phyloP scores from a whole-genome alignment of 1,139 yeast genomes.

The Scheffersomyces lignicola region DNA sequence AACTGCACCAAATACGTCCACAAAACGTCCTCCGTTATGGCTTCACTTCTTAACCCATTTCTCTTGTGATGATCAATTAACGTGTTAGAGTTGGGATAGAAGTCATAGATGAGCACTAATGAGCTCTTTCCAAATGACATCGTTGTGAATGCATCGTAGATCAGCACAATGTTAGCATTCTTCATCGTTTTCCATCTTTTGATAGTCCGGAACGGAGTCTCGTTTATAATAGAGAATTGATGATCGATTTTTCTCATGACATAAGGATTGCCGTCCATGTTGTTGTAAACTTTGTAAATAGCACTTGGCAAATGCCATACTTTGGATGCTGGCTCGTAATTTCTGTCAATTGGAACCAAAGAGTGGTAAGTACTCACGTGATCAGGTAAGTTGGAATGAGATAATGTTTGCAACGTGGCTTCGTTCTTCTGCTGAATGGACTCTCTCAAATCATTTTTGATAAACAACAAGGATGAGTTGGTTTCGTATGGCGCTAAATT shows the following conservation, averaged over 20 bases:
- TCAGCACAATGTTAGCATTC: conserved; percentile 37
- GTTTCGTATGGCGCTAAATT: conserved; percentile 71
- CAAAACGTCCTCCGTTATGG: conserved; percentile 61
- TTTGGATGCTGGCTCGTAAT: conserved; percentile 49
- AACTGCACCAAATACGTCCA: conserved; percentile 82
- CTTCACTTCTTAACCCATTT: conserved; percentile 34
- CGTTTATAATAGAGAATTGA: conserved; percentile 51
- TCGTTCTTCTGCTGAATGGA: conserved; percentile 72
- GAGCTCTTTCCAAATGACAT: conserved; percentile 74
- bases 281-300: conserved; percentile 78
- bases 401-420: conserved; percentile 69
- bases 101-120: conserved; percentile 40
- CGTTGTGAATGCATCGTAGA: conserved; percentile 84
- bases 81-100: conserved; percentile 40
- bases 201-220: conserved; percentile 42
- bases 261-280: conserved; percentile 76
- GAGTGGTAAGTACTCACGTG: conserved; percentile 84
- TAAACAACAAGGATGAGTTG: conserved; percentile 65
- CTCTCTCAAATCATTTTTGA: conserved; percentile 73
- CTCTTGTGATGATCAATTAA: conserved; percentile 37
- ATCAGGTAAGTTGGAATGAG: conserved; percentile 62
- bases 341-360: conserved; percentile 77
- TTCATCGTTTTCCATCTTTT: conserved; percentile 16
- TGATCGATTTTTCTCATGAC: conserved; percentile 73
- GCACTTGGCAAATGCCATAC: conserved; percentile 64